A percentile compares a stretch with the other conserved stretches of the same genome.
Evolutionary conservation across 2,329 filamentous ascomycete species (phyloP).

Genomic region (Waltergamsia citrina): DNA sequence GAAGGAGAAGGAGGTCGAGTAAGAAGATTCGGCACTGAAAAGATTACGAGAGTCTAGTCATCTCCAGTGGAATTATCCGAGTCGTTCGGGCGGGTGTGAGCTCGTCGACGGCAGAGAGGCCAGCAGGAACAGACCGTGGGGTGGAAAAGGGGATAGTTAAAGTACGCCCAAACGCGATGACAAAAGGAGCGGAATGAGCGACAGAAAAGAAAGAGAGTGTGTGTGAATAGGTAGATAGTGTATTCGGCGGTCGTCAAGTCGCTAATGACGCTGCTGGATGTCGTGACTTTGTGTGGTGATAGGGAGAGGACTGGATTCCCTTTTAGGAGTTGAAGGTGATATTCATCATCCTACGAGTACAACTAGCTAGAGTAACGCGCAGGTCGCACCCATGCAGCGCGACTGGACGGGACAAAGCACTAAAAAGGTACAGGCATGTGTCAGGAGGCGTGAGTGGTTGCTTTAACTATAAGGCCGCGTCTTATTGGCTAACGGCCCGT

Average conservation of each 20-base stretch:
- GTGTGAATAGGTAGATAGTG: not conserved
- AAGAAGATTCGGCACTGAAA: not conserved
- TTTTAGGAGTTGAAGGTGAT: not conserved
- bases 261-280: not conserved
- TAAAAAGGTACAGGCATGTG: not conserved
- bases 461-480: not conserved
- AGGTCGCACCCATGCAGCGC: too few species aligned
- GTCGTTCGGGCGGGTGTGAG: not conserved
- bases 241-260: not conserved
- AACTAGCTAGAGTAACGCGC: too few species aligned
- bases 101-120: not conserved
- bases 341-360: not conserved
- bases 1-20: not conserved
- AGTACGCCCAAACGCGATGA: slow-evolving; percentile 3
- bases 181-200: slow-evolving; percentile 4
- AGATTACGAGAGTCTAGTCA: slow-evolving; percentile 2
- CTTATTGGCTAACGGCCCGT: not conserved
- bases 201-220: not conserved
- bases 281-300: not conserved
- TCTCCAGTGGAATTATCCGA: not conserved
- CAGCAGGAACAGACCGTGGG: too few species aligned
- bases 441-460: slow-evolving; percentile 1
- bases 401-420: not conserved
- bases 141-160: too few species aligned
- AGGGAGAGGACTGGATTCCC: not conserved